These are phyloP conservation scores for Epicoccum sorghinum DNA, from an alignment of 2,329 filamentous ascomycete species.

Conservation along the genomic window DNA sequence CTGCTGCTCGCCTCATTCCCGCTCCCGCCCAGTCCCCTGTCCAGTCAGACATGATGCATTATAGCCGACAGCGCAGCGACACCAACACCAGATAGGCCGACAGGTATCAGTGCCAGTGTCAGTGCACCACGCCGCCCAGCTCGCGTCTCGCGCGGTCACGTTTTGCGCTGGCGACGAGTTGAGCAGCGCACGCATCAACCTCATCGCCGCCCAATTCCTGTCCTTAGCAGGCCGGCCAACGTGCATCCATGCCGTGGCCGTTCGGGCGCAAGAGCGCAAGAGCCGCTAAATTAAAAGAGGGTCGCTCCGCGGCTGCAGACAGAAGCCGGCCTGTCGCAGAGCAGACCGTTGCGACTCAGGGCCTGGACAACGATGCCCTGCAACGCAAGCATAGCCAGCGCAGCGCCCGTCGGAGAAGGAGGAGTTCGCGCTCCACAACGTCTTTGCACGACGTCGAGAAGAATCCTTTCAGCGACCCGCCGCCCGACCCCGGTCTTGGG, in stretches of 20 bases:
- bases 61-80: conserved; percentile 22
- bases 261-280: conserved; percentile 77
- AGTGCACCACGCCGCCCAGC: conserved; percentile 16
- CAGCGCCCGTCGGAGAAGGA: conserved; percentile 39
- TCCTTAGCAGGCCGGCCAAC: conserved; percentile 10
- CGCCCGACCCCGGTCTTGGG: conserved; percentile 27
- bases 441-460: conserved; percentile 43
- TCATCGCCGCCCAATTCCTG: conserved; percentile 1
- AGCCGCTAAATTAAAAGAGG: conserved; percentile 58
- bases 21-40: conserved; percentile 15
- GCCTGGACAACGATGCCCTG: conserved; percentile 31
- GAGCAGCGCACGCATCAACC: conserved; percentile 2
- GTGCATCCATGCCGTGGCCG: conserved; percentile 74
- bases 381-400: conserved; percentile 34
- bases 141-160: conserved; percentile 32
- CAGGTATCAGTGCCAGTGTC: conserved; percentile 6
- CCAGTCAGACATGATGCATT: conserved; percentile 27
- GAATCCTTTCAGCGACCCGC: conserved; percentile 21
- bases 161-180: conserved; percentile 19
- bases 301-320: conserved; percentile 56
- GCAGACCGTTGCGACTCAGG: conserved; percentile 25
- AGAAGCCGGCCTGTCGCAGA: conserved; percentile 47
- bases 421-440: conserved; percentile 38
- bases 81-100: conserved; percentile 17
- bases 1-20: conserved; percentile 10